Evolutionary conservation across 306 rosid genomes (phyloP).

Genomic region (Trichosanthes truncata): DNA sequence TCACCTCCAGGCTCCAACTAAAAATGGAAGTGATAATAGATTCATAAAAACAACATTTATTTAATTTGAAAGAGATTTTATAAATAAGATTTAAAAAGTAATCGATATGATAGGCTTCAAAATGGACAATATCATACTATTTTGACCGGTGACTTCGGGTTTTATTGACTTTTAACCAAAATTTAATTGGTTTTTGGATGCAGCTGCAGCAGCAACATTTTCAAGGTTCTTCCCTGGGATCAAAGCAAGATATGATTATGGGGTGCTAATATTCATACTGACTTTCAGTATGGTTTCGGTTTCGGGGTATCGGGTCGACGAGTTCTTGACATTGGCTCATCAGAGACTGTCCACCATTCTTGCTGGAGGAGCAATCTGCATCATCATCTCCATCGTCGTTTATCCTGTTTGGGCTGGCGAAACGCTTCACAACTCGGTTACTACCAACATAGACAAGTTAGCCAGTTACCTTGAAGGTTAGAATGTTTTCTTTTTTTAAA

Average conservation of each 20-base stretch:
- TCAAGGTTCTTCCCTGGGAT: slow-evolving; percentile 62
- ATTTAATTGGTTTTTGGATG: background rate
- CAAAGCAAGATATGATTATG: slow-evolving; percentile 80
- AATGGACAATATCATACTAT: too few species aligned
- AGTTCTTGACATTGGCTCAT: slow-evolving; percentile 43
- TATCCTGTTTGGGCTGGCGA: slow-evolving; percentile 93
- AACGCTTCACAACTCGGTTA: slow-evolving; percentile 63
- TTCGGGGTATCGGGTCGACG: slow-evolving; percentile 51
- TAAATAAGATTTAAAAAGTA: too few species aligned
- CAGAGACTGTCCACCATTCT: slow-evolving; percentile 56
- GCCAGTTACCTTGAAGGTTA: slow-evolving; percentile 58
- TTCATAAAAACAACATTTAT: too few species aligned
- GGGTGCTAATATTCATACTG: slow-evolving; percentile 66
- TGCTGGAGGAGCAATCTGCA: slow-evolving; percentile 60
- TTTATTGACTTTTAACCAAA: background rate
- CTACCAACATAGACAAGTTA: slow-evolving; percentile 66
- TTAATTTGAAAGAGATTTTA: too few species aligned
- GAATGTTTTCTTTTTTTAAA: background rate
- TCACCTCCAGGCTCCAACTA: background rate
- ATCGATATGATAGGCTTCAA: too few species aligned
- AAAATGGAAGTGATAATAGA: background rate
- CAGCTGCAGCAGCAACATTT: slow-evolving; percentile 70
- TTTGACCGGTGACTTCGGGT: too few species aligned
- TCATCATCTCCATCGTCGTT: slow-evolving; percentile 41
- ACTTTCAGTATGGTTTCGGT: slow-evolving; percentile 77